A percentile compares a stretch with the other conserved stretches of the same genome.
Conservation (phyloP, 2,329 filamentous ascomycete genomes). For the Claviceps fusiformis region DNA sequence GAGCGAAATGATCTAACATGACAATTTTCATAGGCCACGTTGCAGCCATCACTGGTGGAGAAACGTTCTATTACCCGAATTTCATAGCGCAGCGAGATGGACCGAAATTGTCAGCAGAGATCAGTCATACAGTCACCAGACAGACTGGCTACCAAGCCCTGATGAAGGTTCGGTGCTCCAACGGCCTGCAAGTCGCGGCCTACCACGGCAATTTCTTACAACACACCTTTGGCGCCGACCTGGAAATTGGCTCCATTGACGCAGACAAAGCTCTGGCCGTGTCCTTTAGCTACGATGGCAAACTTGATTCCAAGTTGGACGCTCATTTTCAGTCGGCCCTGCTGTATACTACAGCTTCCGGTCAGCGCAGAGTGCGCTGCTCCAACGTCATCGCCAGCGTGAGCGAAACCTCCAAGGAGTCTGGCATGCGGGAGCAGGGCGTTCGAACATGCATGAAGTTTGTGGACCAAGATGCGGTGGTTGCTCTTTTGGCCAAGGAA, state of each 20-base stretch:
- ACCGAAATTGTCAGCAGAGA: constrained; percentile 69
- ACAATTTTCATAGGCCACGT: constrained; percentile 49
- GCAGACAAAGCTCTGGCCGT: constrained; percentile 88
- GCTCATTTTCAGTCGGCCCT: constrained; percentile 95
- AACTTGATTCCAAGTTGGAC: constrained; percentile 91
- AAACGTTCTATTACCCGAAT: constrained; percentile 94
- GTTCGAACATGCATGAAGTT: constrained; percentile 79
- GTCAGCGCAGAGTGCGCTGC: constrained; percentile 81
- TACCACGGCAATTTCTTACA: constrained; percentile 97
- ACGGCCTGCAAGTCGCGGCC: constrained; percentile 81
- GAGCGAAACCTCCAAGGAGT: constrained; percentile 46
- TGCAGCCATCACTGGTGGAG: constrained; percentile 78
- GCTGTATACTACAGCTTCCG: constrained; percentile 82
- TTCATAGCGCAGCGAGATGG: constrained; percentile 80
- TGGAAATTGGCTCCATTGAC: constrained; percentile 86
- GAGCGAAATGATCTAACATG: background rate
- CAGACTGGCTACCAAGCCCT: constrained; percentile 92
- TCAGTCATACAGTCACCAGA: constrained; percentile 71
- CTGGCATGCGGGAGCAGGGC: constrained; percentile 30
- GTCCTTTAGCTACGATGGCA: constrained; percentile 89
- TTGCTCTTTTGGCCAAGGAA: constrained; percentile 82
- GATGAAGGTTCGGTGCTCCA: constrained; percentile 97
- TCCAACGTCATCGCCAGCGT: constrained; percentile 89
- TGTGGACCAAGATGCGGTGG: constrained; percentile 89
- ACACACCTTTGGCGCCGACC: constrained; percentile 84